phyloP scores from a whole-genome alignment of 2,329 filamentous ascomycete genomes.

The Ceratocystis lukuohia region DNA sequence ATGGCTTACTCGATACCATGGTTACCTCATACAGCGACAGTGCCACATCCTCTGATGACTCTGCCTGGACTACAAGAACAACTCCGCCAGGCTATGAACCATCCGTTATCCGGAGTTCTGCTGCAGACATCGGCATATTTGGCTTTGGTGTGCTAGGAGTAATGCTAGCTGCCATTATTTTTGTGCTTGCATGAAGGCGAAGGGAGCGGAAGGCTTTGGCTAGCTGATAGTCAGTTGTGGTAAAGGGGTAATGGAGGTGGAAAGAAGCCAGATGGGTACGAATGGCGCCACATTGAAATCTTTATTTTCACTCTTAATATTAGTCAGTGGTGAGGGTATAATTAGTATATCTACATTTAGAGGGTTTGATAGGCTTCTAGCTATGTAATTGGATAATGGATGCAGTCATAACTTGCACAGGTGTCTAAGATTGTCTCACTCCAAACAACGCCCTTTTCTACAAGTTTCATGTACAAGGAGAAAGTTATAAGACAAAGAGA shows the following conservation, averaged over 20 bases:
- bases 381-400: background rate
- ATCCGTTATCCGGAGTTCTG: conserved; percentile 8
- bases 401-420: too few relatives aligned
- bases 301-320: background rate
- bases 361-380: background rate
- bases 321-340: background rate
- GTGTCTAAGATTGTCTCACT: too few relatives aligned
- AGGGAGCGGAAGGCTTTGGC: background rate
- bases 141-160: conserved; percentile 7
- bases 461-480: too few relatives aligned
- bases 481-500: background rate
- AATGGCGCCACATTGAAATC: background rate
- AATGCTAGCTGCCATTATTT: conserved; percentile 5
- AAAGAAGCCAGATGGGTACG: background rate
- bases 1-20: background rate
- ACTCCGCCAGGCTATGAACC: background rate
- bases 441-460: too few relatives aligned
- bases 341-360: background rate
- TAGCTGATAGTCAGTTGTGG: background rate
- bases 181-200: conserved; percentile 6
- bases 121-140: background rate
- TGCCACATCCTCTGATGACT: background rate
- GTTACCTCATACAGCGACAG: background rate
- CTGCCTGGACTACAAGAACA: background rate
- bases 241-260: background rate